Conservation (phyloP, 106 monocot genomes). For the Xerophyta viscosa region DNA sequence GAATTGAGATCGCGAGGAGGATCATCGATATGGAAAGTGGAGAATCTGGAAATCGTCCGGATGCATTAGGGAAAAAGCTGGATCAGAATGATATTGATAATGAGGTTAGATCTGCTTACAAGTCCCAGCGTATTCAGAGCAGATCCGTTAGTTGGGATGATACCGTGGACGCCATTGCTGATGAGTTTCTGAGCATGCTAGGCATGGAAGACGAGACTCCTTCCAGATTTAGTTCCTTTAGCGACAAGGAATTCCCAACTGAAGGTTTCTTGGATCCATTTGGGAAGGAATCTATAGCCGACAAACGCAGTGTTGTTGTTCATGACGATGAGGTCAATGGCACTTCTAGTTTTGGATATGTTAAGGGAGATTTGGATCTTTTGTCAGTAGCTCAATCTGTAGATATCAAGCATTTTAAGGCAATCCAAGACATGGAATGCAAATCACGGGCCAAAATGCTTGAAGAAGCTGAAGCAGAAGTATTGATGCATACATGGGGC, state of each 20-base stretch:
- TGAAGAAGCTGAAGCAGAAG: constrained; percentile 33
- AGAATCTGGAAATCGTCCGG: background rate
- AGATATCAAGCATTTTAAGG: constrained; percentile 22
- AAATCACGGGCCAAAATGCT: constrained; percentile 22
- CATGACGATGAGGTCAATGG: background rate
- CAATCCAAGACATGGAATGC: constrained; percentile 22
- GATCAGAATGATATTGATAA: background rate
- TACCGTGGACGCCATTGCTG: constrained; percentile 25
- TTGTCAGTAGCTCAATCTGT: constrained; percentile 17
- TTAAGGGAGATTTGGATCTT: constrained; percentile 17
- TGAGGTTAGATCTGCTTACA: constrained; percentile 3
- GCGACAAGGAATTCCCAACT: constrained; percentile 3
- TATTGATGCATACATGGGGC: constrained; percentile 34
- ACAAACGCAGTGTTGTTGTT: background rate
- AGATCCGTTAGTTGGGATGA: constrained; percentile 22
- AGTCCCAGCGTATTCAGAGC: background rate
- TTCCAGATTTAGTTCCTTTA: background rate
- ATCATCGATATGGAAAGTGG: background rate
- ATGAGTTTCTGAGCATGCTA: constrained; percentile 31
- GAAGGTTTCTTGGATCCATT: background rate
- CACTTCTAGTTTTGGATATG: constrained; percentile 8
- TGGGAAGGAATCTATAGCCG: background rate
- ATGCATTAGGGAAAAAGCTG: background rate
- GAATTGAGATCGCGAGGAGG: constrained; percentile 12
- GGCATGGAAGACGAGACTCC: background rate